A percentile compares a stretch with the other conserved stretches of the same genome.
phyloP scores from a whole-genome alignment of 495 filamentous ascomycete genomes.

The Penicillium macrosclerotiorum region DNA sequence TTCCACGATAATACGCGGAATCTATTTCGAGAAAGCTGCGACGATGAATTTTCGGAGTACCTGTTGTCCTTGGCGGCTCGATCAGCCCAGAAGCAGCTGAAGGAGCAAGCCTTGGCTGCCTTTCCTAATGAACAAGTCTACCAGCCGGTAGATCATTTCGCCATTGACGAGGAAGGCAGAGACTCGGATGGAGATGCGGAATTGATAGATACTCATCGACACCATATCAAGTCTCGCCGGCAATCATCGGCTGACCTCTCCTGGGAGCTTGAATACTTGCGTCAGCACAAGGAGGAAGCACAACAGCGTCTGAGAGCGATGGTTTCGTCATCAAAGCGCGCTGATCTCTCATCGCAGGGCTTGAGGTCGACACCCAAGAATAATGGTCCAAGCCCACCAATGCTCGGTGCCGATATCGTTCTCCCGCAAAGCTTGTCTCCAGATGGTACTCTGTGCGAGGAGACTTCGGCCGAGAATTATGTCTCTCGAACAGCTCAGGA shows the following conservation, averaged over 20 bases:
- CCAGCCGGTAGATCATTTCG: constrained; percentile 61
- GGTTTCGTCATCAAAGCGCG: constrained; percentile 16
- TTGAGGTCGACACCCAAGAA: constrained; percentile 52
- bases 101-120: constrained; percentile 66
- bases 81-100: constrained; percentile 70
- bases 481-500: neutral
- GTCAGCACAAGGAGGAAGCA: constrained; percentile 46
- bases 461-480: constrained; percentile 31
- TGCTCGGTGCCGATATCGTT: constrained; percentile 74
- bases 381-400: constrained; percentile 64
- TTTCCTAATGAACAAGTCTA: constrained; percentile 66
- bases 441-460: constrained; percentile 74
- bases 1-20: constrained; percentile 39
- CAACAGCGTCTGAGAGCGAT: constrained; percentile 36
- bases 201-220: constrained; percentile 36
- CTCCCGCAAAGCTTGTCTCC: constrained; percentile 79
- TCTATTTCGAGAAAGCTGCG: constrained; percentile 56
- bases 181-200: constrained; percentile 35
- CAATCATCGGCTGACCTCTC: constrained; percentile 49
- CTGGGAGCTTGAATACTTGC: constrained; percentile 52
- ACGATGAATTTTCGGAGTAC: constrained; percentile 70
- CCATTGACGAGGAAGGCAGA: constrained; percentile 51
- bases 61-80: constrained; percentile 71
- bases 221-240: constrained; percentile 32
- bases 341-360: constrained; percentile 25